Base-by-base conservation (phyloP, 305 asterid genomes). In the Rubia balearica region DNA sequence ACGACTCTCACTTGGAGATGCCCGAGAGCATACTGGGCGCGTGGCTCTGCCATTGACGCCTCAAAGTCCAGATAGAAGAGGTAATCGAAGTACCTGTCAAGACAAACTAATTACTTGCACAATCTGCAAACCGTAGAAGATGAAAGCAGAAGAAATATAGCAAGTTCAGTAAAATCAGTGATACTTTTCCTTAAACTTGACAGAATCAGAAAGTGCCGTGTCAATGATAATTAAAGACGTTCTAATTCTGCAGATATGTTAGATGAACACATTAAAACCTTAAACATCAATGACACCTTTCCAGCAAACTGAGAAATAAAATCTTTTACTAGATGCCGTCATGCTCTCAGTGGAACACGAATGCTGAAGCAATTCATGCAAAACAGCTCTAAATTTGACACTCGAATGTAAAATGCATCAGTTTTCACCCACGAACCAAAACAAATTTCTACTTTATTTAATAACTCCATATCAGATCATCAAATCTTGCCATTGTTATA, bases 41-140 rank as follows among this genome's bases (percentile, higher is more conserved):
- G 92, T n/a, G 96, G 85, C 68, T 94, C 98, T 1, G 90, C 98
- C 99, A 91, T 89, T 0, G 98, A 91, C 41, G 98, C 96, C 83
- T 91, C 96, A 68, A 94, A 91, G 72, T 94, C 99, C 7, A 94
- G 86, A 91, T 85, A 91, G 67, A 94, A 94, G 60, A 94, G 89
- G 85, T 89, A 94, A 69, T 91, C 98, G 30, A 94, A 94, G 85
- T 89, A 94, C 81, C 98, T 93, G 96, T 89, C 80, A 41, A 67
- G 68, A 74, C 56, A 72, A 74, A 59, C 48, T 56, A 65, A 68
- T 74, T 78, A 82, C 3, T 70, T 19, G 59, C 5, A 49, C 45
- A 53, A 14, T 38, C 21, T 64, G 7, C 11, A 8, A 30, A 56
- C 19, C 0, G 45, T 22, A 2, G 16, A 55, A 55, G 46, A 38